Conservation (phyloP, 1,139 yeast species). For the Torulaspora pretoriensis region DNA sequence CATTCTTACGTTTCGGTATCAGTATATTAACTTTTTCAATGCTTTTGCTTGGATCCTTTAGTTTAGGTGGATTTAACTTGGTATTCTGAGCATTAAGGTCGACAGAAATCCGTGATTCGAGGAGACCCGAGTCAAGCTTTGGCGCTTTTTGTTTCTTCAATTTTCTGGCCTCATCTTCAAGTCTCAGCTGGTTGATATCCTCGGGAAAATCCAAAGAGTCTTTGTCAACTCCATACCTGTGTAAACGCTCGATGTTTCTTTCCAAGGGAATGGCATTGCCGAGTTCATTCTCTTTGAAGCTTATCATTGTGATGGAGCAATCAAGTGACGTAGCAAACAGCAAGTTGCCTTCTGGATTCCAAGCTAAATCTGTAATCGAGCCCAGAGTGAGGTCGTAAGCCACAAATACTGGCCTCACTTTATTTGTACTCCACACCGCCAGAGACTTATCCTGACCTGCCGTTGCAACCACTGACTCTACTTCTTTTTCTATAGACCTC, state of each 20-base stretch:
- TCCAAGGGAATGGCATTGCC: constrained; percentile 67
- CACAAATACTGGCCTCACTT: constrained; percentile 58
- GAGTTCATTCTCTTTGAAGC: constrained; percentile 66
- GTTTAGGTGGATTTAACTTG: not conserved
- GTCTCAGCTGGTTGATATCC: constrained; percentile 66
- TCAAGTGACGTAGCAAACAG: constrained; percentile 77
- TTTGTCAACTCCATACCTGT: constrained; percentile 83
- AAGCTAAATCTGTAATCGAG: constrained; percentile 67
- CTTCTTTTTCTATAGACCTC: constrained; percentile 33
- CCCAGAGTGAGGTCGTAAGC: constrained; percentile 59
- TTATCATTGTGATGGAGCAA: constrained; percentile 71
- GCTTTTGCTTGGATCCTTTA: constrained; percentile 1
- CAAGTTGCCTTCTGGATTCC: constrained; percentile 74
- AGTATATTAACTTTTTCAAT: constrained; percentile 27
- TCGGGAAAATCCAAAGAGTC: constrained; percentile 85
- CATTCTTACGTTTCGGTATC: constrained; percentile 32
- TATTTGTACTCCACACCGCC: constrained; percentile 66
- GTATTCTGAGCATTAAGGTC: constrained; percentile 18
- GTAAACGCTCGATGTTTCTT: constrained; percentile 63
- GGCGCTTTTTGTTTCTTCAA: constrained; percentile 16
- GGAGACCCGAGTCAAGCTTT: not conserved
- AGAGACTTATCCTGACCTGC: constrained; percentile 75
- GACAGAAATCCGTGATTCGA: constrained; percentile 20
- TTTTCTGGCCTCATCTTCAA: constrained; percentile 60
- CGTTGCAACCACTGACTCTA: constrained; percentile 59